Conservation (phyloP, 2,329 filamentous ascomycete genomes). For the Cladosporium sp. region DNA sequence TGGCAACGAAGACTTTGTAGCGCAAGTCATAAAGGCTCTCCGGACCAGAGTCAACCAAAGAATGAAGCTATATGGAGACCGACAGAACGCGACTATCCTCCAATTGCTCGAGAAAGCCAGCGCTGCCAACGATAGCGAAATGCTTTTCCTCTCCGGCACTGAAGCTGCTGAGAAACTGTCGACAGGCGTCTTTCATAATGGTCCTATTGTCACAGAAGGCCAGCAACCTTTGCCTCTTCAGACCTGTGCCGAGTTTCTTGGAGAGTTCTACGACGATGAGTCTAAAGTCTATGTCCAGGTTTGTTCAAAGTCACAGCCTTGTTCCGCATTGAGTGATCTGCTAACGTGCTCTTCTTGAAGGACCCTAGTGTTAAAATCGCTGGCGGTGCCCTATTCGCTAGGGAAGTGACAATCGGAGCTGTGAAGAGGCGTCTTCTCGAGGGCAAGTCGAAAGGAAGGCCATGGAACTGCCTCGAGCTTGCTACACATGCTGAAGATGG, state of each 20-base stretch:
- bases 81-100: constrained; percentile 2
- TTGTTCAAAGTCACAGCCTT: too few relatives aligned
- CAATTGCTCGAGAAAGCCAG: constrained; percentile 22
- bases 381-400: constrained; percentile 12
- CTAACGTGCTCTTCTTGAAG: too few relatives aligned
- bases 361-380: constrained; percentile 20
- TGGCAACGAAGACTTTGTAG: not conserved
- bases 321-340: too few relatives aligned
- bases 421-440: constrained; percentile 26
- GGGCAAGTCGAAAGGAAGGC: constrained; percentile 14
- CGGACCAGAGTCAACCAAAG: not conserved
- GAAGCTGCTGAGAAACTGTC: constrained; percentile 21
- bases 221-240: constrained; percentile 26
- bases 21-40: not conserved
- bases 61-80: not conserved
- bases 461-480: constrained; percentile 32
- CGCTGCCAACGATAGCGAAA: constrained; percentile 20
- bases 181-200: constrained; percentile 21
- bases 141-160: constrained; percentile 20
- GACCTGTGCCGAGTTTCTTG: constrained; percentile 23
- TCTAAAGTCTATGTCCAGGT: constrained; percentile 26
- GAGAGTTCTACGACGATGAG: constrained; percentile 29
- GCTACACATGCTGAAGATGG: constrained; percentile 30
- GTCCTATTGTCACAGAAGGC: constrained; percentile 24
- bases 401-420: constrained; percentile 19